Conservation (phyloP, 495 filamentous ascomycete species). For the Friedmanniomyces simplex region DNA sequence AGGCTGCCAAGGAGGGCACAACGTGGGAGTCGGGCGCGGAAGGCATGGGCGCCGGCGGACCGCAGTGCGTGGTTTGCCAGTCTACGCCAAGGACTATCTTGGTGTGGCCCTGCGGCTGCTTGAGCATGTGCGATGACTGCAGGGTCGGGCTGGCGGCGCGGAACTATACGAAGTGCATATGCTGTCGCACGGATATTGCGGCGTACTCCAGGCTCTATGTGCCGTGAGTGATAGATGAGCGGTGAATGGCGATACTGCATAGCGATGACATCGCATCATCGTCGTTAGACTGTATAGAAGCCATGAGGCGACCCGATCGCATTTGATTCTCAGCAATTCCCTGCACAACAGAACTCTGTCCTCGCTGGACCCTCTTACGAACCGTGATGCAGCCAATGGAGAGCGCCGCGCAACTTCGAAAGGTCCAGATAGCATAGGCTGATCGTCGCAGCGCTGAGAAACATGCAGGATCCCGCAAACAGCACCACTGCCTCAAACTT, state of each 20-base stretch:
- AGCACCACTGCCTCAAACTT: slow-evolving; percentile 13
- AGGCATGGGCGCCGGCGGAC: slow-evolving; percentile 62
- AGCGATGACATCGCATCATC: neutral
- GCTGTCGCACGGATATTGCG: slow-evolving; percentile 73
- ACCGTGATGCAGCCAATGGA: too few species aligned
- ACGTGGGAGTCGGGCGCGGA: slow-evolving; percentile 59
- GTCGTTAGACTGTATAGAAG: neutral
- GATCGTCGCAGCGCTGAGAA: slow-evolving; percentile 3
- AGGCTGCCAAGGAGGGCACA: slow-evolving; percentile 13
- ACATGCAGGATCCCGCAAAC: slow-evolving; percentile 18
- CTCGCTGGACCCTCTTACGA: too few species aligned
- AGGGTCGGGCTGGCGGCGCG: slow-evolving; percentile 89
- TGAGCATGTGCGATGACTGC: slow-evolving; percentile 91
- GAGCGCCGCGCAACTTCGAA: neutral
- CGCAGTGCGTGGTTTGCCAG: slow-evolving; percentile 91
- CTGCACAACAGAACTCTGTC: too few species aligned
- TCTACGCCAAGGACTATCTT: slow-evolving; percentile 76
- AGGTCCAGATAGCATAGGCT: neutral
- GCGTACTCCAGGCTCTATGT: slow-evolving; percentile 89
- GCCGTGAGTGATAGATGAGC: slow-evolving; percentile 40
- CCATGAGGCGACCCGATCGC: too few species aligned
- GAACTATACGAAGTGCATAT: slow-evolving; percentile 91
- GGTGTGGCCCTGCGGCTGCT: slow-evolving; percentile 91
- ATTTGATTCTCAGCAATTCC: neutral
- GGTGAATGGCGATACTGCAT: neutral